A percentile compares a stretch with the other conserved stretches of the same genome.
Conservation (phyloP, 805 yeast genomes). For the Isabelozyma gotoi region DNA sequence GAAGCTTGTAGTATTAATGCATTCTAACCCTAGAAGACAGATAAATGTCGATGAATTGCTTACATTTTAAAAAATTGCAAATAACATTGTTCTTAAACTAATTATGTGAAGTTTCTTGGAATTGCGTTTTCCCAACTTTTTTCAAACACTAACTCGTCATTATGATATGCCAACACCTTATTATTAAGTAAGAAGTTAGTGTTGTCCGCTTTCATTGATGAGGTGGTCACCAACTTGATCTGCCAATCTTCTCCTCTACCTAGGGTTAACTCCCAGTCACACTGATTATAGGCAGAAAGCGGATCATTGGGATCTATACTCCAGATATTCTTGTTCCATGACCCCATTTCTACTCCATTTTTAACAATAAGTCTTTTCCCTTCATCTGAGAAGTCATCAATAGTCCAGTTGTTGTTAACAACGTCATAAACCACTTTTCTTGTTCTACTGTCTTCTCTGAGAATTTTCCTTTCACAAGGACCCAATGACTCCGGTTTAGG, state of each 20-base stretch:
- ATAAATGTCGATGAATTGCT: no score
- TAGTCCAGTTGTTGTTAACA: conserved; percentile 30
- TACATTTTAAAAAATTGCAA: no score
- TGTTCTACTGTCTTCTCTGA: conserved; percentile 18
- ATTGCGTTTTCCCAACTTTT: conserved; percentile 33
- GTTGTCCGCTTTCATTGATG: conserved; percentile 28
- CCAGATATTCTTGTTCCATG: conserved; percentile 40
- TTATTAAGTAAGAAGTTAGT: conserved; percentile 31
- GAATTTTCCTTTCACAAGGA: conserved; percentile 22
- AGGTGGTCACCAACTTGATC: conserved; percentile 28
- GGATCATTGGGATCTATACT: conserved; percentile 36
- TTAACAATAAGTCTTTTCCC: conserved; percentile 30
- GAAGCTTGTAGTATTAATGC: no score
- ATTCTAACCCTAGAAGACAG: no score
- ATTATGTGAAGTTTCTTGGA: conserved; percentile 22
- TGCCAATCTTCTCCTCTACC: conserved; percentile 41
- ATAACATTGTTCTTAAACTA: no score
- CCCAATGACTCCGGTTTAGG: conserved; percentile 25
- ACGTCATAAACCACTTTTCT: conserved; percentile 27
- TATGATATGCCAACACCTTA: conserved; percentile 33
- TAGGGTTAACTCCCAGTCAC: conserved; percentile 40
- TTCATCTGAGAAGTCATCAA: conserved; percentile 33
- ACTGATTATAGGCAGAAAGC: conserved; percentile 35
- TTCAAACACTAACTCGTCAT: conserved; percentile 25
- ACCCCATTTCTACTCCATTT: conserved; percentile 40